Evolutionary conservation across 805 yeast species (phyloP), one percentile per base, ranked within the genome.

Genomic region (Spathaspora girioi): DNA sequence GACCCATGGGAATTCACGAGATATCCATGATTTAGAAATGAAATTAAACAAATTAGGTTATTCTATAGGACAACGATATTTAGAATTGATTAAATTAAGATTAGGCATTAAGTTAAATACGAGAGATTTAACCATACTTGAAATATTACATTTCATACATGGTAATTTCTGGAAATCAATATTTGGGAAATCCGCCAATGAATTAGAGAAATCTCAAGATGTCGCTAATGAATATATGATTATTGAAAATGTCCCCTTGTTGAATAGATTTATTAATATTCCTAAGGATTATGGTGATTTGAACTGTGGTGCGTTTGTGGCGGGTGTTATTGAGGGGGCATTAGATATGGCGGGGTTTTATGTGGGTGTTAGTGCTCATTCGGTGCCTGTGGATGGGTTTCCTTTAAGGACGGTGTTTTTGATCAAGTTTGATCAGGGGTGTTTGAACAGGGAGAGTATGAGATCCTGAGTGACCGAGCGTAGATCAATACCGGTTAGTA

Each of bases 261-360:
- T 89, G 40, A 77, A 88, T n/a, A 81, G 80, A 58, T 90, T 77
- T 62, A 82, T 90, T 10, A 82, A 88, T 29, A 84, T 87, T 4
- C 97, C 97, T 1, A 82, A 80, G 57, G 96, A 90, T 56, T 83
- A 86, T 62, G 84, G 87, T 10, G 84, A 83, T 55, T 75, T 89
- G 60, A 88, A 87, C 62, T 87, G 94, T 61, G 84, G 86, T 14
- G 92, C 96, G 0, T 88, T 87, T 62, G 81, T 85, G 1, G 96
- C 96, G 0, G 97, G 97, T 0, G 78, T 90, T 14, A 77, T 89
- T 41, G 96, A 90, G 64, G 96, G 96, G 0, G 83, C 89, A 1
- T 70, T 90, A 52, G 94, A 87, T 59, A 75, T 86, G 4, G 75
- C 89, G 1, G 83, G 83, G 55, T 89, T 89, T 62, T 82, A 78